These are phyloP conservation scores for Sporothrix brunneoviolacea DNA, from an alignment of 2,329 filamentous ascomycete genomes.

Conservation along the genomic window DNA sequence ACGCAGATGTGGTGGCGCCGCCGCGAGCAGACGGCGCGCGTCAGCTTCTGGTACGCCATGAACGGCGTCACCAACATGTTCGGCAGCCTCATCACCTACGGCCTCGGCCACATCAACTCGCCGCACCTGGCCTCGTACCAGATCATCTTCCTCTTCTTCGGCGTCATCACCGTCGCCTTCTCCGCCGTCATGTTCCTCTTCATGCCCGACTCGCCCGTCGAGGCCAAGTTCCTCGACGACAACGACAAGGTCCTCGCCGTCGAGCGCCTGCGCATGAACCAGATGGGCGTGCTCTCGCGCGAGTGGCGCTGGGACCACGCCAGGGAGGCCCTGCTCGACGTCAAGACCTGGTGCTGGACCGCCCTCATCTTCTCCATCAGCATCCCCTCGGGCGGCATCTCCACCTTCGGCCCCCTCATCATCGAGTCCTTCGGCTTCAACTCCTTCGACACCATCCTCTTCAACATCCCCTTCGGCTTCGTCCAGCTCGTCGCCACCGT, in stretches of 20 bases:
- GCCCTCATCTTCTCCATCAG: no score
- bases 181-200: conserved; percentile 41
- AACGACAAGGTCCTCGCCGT: conserved; percentile 50
- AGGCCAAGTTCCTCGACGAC: conserved; percentile 43
- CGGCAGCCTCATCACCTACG: conserved; percentile 51
- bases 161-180: conserved; percentile 42
- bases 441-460: no score
- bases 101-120: conserved; percentile 50
- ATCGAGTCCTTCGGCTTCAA: no score
- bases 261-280: conserved; percentile 53
- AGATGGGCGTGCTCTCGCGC: conserved; percentile 61
- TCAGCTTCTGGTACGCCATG: conserved; percentile 55
- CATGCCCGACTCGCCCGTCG: conserved; percentile 37
- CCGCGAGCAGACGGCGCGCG: conserved; percentile 50
- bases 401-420: no score
- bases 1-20: conserved; percentile 58
- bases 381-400: no score
- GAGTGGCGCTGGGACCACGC: conserved; percentile 60
- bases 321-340: conserved; percentile 31
- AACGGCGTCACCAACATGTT: conserved; percentile 53
- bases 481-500: conserved; percentile 42
- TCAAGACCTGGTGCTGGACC: conserved; percentile 31
- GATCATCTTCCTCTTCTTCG: conserved; percentile 50
- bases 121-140: conserved; percentile 31
- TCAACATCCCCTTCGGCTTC: no score